These are phyloP conservation scores for Rhodotorula paludigena DNA, from an alignment of 768 basidiomycete genomes.

Conservation along the genomic window DNA sequence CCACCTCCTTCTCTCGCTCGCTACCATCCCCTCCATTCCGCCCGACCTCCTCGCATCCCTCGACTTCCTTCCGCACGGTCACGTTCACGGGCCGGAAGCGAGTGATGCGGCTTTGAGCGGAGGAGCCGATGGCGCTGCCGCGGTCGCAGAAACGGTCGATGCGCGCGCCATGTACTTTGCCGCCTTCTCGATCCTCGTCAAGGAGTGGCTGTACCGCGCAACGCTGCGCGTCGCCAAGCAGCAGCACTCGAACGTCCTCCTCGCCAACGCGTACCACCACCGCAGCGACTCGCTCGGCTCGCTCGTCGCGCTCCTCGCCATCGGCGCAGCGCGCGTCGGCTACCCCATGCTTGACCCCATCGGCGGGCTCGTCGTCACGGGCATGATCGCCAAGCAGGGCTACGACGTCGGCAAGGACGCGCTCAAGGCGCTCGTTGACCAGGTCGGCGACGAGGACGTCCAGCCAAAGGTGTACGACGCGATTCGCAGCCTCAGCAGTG, in stretches of 20 bases:
- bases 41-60: conserved; percentile 38
- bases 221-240: conserved; percentile 75
- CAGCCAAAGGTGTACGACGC: not conserved
- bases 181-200: conserved; percentile 66
- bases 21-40: conserved; percentile 42
- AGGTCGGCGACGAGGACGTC: conserved; percentile 1
- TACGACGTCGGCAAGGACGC: conserved; percentile 39
- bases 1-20: conserved; percentile 69
- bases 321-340: conserved; percentile 62
- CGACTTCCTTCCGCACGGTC: conserved; percentile 51
- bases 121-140: conserved; percentile 48
- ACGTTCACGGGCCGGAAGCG: conserved; percentile 50
- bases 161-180: conserved; percentile 98
- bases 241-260: conserved; percentile 81
- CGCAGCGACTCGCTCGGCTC: conserved; percentile 96
- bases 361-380: conserved; percentile 60
- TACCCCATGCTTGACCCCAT: conserved; percentile 89
- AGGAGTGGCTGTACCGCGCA: conserved; percentile 88
- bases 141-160: conserved; percentile 59
- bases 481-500: not conserved
- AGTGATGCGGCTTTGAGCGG: too few relatives aligned
- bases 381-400: conserved; percentile 44
- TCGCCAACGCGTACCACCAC: conserved; percentile 96
- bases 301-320: conserved; percentile 82
- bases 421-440: conserved; percentile 35